Conservation (phyloP, 2,329 filamentous ascomycete species). For the Diaporthe ampelina region DNA sequence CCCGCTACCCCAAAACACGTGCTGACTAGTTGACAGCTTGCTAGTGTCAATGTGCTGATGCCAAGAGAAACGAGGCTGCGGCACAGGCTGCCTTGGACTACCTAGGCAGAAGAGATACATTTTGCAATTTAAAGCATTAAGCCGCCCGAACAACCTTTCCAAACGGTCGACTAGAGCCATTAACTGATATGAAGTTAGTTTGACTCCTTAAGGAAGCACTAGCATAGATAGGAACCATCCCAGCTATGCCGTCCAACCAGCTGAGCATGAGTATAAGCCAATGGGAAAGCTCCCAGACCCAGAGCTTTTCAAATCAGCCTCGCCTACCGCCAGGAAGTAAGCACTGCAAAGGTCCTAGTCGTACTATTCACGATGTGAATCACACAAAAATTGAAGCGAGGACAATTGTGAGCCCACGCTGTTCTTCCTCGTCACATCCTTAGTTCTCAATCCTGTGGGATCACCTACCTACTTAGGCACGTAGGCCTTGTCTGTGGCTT, state of each 20-base stretch:
- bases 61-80: conserved; percentile 1
- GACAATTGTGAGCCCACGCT: background rate
- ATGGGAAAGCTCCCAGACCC: background rate
- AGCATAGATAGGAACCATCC: background rate
- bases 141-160: background rate
- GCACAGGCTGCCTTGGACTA: background rate
- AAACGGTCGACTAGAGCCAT: background rate
- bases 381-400: background rate
- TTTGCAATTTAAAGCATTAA: background rate
- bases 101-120: background rate
- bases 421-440: background rate
- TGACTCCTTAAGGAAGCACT: background rate
- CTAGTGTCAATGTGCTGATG: background rate
- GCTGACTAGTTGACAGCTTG: conserved; percentile 4
- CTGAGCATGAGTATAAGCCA: background rate
- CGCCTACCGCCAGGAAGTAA: background rate
- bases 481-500: background rate
- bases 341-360: background rate
- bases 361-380: background rate
- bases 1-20: background rate
- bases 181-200: background rate
- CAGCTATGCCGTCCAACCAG: background rate
- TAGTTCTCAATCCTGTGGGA: background rate
- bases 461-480: background rate
- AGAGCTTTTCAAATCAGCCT: background rate